Conservation (phyloP, 2,329 filamentous ascomycete genomes). For the Diplocarpon rosae region DNA sequence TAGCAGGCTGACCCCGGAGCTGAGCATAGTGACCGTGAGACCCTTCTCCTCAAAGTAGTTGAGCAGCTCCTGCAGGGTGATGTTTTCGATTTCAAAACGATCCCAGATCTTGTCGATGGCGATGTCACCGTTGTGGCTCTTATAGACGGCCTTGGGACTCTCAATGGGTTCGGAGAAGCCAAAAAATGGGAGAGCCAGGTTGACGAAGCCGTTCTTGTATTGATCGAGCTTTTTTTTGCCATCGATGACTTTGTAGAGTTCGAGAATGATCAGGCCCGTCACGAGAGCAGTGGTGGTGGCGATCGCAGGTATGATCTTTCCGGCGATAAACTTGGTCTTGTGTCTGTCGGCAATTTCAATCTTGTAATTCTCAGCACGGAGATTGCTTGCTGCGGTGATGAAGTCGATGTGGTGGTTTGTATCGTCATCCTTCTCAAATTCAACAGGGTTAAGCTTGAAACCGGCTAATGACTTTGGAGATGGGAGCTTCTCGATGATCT, state of each 20-base stretch:
- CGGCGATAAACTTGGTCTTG: constrained; percentile 99
- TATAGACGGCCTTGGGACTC: constrained; percentile 85
- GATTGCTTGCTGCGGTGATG: constrained; percentile 92
- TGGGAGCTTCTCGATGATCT: constrained; percentile 63
- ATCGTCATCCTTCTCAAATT: constrained; percentile 98
- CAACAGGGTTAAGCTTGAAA: constrained; percentile 82
- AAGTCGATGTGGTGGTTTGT: constrained; percentile 98
- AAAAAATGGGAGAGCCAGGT: constrained; percentile 92
- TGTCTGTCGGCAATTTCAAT: constrained; percentile 86
- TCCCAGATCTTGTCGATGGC: constrained; percentile 96
- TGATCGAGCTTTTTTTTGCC: constrained; percentile 95
- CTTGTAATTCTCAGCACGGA: constrained; percentile 96
- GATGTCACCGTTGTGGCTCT: constrained; percentile 67
- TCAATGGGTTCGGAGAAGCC: constrained; percentile 95
- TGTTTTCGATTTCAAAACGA: constrained; percentile 80
- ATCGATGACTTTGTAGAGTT: constrained; percentile 93
- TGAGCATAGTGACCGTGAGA: constrained; percentile 80
- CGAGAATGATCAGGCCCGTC: constrained; percentile 82
- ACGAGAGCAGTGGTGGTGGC: constrained; percentile 94
- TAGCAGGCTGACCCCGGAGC: constrained; percentile 89
- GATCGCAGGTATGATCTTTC: constrained; percentile 98
- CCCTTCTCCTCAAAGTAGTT: constrained; percentile 73
- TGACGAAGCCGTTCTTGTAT: constrained; percentile 99
- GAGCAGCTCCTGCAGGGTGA: constrained; percentile 76
- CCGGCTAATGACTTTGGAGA: constrained; percentile 70